Conservation (phyloP, 345 rosid species). For the Draba incana region DNA sequence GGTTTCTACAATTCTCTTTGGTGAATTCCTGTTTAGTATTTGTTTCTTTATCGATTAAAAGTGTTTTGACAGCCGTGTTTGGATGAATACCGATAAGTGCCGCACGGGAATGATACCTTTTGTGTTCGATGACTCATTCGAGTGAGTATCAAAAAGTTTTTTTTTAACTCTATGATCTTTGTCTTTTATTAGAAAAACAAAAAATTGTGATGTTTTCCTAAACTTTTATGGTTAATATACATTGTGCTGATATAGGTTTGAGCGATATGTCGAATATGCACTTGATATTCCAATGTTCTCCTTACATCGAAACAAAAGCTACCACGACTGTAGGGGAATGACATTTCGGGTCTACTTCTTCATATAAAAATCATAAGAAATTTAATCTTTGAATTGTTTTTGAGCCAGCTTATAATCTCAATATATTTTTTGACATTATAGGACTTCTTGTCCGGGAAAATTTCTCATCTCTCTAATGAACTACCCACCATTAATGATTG, state of each 20-base stretch:
- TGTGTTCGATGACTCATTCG: constrained; percentile 84
- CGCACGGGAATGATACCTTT: constrained; percentile 90
- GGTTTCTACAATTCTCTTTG: background rate
- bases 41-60: background rate
- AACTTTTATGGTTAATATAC: background rate
- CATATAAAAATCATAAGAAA: no score
- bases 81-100: constrained; percentile 68
- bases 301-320: constrained; percentile 64
- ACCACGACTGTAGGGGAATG: constrained; percentile 77
- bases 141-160: constrained; percentile 50
- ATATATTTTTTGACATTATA: background rate
- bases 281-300: constrained; percentile 94
- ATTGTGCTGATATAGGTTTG: constrained; percentile 62
- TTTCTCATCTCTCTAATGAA: constrained; percentile 71
- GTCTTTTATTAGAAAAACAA: no score
- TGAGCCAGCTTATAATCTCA: background rate
- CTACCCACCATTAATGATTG: constrained; percentile 78
- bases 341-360: constrained; percentile 68
- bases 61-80: constrained; percentile 61
- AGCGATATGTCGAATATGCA: constrained; percentile 91
- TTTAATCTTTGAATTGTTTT: no score
- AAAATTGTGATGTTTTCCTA: no score
- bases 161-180: background rate
- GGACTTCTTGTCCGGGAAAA: constrained; percentile 62
- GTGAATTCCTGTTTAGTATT: background rate